Evolutionary conservation across 306 rosid genomes (phyloP).

Genomic region (Corylus americana): DNA sequence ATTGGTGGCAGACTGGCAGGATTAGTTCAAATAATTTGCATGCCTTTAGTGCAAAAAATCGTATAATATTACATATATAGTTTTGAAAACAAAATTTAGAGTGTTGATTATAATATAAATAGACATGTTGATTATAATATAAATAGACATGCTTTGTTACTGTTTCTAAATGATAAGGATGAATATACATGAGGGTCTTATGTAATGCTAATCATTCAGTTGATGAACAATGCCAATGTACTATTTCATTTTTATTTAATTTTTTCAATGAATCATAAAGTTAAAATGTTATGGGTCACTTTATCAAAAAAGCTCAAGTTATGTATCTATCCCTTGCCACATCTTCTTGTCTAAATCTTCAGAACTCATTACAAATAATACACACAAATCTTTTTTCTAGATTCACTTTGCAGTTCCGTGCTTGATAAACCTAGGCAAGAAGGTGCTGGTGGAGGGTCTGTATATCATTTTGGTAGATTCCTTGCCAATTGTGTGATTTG

Average conservation of each 20-base stretch:
- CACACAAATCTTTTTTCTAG: neutral
- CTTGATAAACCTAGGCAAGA: slow-evolving; percentile 1
- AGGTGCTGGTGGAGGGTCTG: neutral
- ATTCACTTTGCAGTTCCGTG: neutral
- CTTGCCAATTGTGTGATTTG: neutral
- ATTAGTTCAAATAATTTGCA: slow-evolving; percentile 1
- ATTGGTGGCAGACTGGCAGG: neutral
- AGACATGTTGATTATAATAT: neutral
- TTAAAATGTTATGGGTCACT: neutral
- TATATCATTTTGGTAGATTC: neutral
- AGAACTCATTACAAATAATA: neutral
- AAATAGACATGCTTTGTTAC: neutral
- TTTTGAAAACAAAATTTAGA: neutral
- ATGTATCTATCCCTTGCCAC: neutral
- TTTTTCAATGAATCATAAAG: neutral
- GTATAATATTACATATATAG: neutral
- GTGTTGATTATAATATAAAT: neutral
- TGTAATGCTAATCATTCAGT: neutral
- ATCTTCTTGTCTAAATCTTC: neutral
- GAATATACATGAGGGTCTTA: neutral
- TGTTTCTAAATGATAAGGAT: neutral
- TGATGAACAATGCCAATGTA: neutral
- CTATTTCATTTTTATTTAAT: no score
- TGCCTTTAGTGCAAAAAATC: neutral
- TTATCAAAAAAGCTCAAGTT: neutral